Percentiles rank a stretch among this genome's conserved stretches.
phyloP scores from a whole-genome alignment of 164 flowering plant genomes.

The Annona squamosa region DNA sequence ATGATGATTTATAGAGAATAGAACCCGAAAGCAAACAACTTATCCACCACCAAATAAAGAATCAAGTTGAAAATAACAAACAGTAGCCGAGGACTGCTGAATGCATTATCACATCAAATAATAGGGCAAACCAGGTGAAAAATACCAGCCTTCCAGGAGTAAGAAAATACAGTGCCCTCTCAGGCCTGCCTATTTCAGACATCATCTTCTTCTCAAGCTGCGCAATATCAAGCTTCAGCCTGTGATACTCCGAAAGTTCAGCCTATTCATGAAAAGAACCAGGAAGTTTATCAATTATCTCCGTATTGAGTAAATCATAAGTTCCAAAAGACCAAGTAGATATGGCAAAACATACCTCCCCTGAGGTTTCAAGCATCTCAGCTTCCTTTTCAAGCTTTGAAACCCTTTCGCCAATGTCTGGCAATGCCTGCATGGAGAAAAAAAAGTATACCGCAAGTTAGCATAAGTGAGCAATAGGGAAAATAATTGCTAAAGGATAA shows the following conservation, averaged over 20 bases:
- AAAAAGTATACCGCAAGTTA: neutral
- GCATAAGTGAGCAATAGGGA: neutral
- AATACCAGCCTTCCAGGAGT: constrained; percentile 89
- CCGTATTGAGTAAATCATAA: neutral
- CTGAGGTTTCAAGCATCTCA: constrained; percentile 80
- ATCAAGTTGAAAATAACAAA: neutral
- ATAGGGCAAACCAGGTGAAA: neutral
- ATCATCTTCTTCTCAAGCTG: constrained; percentile 88
- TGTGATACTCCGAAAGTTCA: constrained; percentile 87
- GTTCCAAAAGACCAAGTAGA: neutral
- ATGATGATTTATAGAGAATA: too few species aligned
- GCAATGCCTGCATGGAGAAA: constrained; percentile 55
- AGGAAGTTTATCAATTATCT: constrained; percentile 1
- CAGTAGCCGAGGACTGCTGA: neutral
- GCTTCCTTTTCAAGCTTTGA: constrained; percentile 81
- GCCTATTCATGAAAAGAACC: constrained; percentile 36
- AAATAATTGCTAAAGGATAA: neutral
- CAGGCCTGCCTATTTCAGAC: constrained; percentile 91
- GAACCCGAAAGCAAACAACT: too few species aligned
- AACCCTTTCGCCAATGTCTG: constrained; percentile 75
- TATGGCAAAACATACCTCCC: constrained; percentile 49
- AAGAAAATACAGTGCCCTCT: constrained; percentile 75
- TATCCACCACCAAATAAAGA: neutral
- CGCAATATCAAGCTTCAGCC: constrained; percentile 62
- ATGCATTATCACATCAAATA: neutral